Base-by-base conservation (phyloP, 148 eudicot species). In the Oxyria digyna region DNA sequence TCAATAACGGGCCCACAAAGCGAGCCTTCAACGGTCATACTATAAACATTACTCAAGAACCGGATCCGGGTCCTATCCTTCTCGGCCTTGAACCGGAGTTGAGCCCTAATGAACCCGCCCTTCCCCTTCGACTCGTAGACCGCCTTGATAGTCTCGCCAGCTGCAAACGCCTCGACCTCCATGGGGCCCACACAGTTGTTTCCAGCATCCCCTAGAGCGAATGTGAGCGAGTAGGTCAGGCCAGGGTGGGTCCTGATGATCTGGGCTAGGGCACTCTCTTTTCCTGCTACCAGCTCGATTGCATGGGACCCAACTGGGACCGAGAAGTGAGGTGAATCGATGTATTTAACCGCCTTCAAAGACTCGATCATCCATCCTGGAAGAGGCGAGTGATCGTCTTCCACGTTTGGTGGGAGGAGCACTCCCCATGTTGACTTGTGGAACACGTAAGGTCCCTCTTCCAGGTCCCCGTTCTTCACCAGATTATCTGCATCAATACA, bases 281-380 rank as follows among this genome's bases (percentile, higher is more conserved):
- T 76, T 8, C 96, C 96, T 1, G 85, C 93, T 0, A 89, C 81
- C 2, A 89, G 54, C 69, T 91, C 93, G 10, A 91, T 42, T 1
- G 93, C 91, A 0, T 83, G 78, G 0, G 37, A 29, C 13, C 91
- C 91, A 0, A 80, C 74, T 26, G 93, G 96, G 18, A 91, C 93
- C 5, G 14, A 33, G 75, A 89, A 91, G 73, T 89, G 89, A 41
- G 74, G 81, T 0, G 91, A 78, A 57, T 89, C 93, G 6, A 91
- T 70, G 87, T 84, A 91, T 43, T 91, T 91, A 29, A 87, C 89
- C 0, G 97, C 86, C 67, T 91, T 91, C 35, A 82, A 71, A 24
- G 90, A 89, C 62, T 89, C 93, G 24, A 91, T 69, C 18, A 87
- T 89, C 97, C 96, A 91, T 3, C 84, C 87, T 0, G 81, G 80